Base-by-base conservation (phyloP, 2,329 filamentous ascomycete species). In the Aspergillus alliaceus region DNA sequence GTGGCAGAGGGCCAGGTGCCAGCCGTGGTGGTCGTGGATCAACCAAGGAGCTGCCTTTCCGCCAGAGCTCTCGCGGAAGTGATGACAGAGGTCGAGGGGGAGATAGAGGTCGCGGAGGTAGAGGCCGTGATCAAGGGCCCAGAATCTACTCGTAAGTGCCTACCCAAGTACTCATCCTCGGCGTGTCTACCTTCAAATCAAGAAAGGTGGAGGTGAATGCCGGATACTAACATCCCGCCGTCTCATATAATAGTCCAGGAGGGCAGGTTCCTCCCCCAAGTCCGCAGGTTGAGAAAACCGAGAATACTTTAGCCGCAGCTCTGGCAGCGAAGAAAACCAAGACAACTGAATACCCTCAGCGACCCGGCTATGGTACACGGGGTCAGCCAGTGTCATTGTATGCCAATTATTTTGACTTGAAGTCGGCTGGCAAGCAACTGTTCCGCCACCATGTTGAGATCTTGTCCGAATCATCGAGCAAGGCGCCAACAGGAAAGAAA, bases 401-500 rank as follows among this genome's bases (percentile, higher is more conserved):
- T 62, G 72, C 75, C 31, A 78, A 78, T 54, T 77, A 76, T 44
- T 67, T 77, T 48, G 60, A 72, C 14, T 61, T 78, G 39, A 72
- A 64, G 8, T 72, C 73, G 8, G 72, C 68, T 9, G 72, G 58
- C n/a, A 73, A 70, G 57, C 54, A 68, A 1, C 62, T 82, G 2
- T 77, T 69, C 54, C 73, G 76, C 3, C 82, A 82, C 57, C 70
- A 72, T 31, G 61, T 82, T 20, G 61, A 69, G 8, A 67, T 74
- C 20, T 58, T 61, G 1, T 66, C 65, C 4, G 65, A 71, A 22
- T 54, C 68, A n/a, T 63, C 69, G 24, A 27, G 18, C 29, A 62
- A 60, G 6, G 51, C 63, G 4, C 67, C 68, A 3, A 53, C 68
- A 39, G 78, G 77, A 52, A 74, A 74, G 32, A 82, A 80, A 67